Conservation (phyloP, 208 protist species). For the Leishmania martiniquensis region DNA sequence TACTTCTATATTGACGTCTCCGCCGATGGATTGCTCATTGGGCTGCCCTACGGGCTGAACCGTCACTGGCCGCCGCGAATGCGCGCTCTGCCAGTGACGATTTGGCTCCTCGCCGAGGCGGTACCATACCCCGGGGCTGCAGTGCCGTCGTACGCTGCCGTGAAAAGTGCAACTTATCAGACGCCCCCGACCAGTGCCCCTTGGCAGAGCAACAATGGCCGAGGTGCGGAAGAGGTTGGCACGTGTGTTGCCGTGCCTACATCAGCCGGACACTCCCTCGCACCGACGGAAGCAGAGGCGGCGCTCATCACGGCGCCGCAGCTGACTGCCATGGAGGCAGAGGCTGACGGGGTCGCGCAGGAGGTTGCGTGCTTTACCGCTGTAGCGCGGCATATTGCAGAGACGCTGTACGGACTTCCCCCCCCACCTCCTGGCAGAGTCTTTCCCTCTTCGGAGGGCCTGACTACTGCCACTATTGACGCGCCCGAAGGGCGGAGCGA, state of each 20-base stretch:
- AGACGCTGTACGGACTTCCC: slow-evolving; percentile 67
- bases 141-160: not conserved
- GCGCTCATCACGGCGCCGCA: not conserved
- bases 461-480: not conserved
- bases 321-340: slow-evolving; percentile 19
- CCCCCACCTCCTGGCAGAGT: not conserved
- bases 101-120: slow-evolving; percentile 66
- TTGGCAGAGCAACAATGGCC: not conserved
- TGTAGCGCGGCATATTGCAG: slow-evolving; percentile 68
- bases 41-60: slow-evolving; percentile 67
- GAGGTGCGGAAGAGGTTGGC: not conserved
- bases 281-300: slow-evolving; percentile 7
- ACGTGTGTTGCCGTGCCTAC: not conserved
- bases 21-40: slow-evolving; percentile 43
- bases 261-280: not conserved
- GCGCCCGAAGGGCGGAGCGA: not conserved
- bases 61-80: slow-evolving; percentile 68
- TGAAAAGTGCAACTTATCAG: not conserved
- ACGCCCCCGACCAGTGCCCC: not conserved
- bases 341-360: slow-evolving; percentile 43
- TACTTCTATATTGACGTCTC: slow-evolving; percentile 80
- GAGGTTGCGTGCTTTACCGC: slow-evolving; percentile 74
- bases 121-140: slow-evolving; percentile 54
- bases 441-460: not conserved
- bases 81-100: slow-evolving; percentile 64